These are phyloP conservation scores for Sporothrix sp. DNA, from an alignment of 2,329 filamentous ascomycete species.

Conservation along the genomic window DNA sequence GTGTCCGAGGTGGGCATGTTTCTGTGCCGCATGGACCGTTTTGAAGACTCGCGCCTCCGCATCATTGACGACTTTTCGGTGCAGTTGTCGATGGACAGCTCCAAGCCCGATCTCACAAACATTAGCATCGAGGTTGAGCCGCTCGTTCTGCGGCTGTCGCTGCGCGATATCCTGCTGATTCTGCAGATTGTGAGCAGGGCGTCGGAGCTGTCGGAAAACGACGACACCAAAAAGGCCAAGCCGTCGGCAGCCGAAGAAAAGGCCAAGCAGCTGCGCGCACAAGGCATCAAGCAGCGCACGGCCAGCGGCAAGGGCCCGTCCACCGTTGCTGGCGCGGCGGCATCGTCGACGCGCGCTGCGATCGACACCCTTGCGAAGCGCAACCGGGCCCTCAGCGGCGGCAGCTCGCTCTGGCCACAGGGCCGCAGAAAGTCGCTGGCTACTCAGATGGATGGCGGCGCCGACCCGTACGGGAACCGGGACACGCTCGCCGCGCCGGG, in stretches of 20 bases:
- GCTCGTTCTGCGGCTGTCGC: constrained; percentile 76
- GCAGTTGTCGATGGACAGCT: constrained; percentile 74
- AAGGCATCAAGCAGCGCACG: constrained; percentile 44
- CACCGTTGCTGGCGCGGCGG: constrained; percentile 31
- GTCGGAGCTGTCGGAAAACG: constrained; percentile 65
- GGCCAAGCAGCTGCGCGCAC: constrained; percentile 41
- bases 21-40: constrained; percentile 94
- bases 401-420: not conserved
- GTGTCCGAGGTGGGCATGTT: constrained; percentile 97
- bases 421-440: not conserved
- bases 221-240: constrained; percentile 39
- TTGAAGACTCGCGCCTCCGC: constrained; percentile 78
- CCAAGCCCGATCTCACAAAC: constrained; percentile 53
- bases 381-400: not conserved
- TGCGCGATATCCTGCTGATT: constrained; percentile 88
- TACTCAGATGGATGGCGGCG: not conserved
- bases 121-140: constrained; percentile 87
- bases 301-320: constrained; percentile 48
- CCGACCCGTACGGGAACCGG: constrained; percentile 21
- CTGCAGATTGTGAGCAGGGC: constrained; percentile 88
- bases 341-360: not conserved
- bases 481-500: too few relatives aligned
- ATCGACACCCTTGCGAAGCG: not conserved
- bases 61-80: constrained; percentile 96
- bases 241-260: constrained; percentile 42